These are phyloP conservation scores for Inga laurina DNA, from an alignment of 306 rosid genomes.

Conservation along the genomic window DNA sequence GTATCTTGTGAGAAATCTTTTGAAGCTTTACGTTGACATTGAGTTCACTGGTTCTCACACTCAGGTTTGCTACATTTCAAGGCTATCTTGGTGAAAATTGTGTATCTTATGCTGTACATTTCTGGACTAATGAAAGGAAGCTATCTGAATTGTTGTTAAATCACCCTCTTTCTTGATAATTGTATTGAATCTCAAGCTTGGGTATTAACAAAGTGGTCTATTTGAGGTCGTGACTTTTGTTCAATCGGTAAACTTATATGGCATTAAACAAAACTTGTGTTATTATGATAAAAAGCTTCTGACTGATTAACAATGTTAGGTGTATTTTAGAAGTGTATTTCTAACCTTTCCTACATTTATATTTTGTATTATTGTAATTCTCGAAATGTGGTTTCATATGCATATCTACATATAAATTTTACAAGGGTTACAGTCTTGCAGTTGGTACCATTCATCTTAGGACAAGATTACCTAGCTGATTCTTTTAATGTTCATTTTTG, in stretches of 20 bases:
- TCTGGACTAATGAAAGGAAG: constrained; percentile 23
- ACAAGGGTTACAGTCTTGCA: constrained; percentile 1
- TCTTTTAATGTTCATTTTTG: constrained; percentile 38
- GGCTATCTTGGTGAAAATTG: constrained; percentile 17
- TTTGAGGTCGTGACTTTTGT: neutral
- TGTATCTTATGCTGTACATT: constrained; percentile 1
- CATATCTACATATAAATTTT: neutral
- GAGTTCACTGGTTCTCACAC: constrained; percentile 99
- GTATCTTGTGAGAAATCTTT: constrained; percentile 94
- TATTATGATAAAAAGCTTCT: neutral
- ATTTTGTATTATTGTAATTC: neutral
- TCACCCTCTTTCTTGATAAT: constrained; percentile 6
- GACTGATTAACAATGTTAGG: constrained; percentile 15
- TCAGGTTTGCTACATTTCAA: constrained; percentile 58
- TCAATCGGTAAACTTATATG: constrained; percentile 4
- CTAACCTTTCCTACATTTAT: constrained; percentile 22
- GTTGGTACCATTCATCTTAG: constrained; percentile 27
- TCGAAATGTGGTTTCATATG: neutral
- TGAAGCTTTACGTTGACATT: constrained; percentile 96
- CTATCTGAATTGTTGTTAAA: constrained; percentile 17
- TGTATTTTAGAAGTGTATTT: constrained; percentile 18
- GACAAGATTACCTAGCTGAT: constrained; percentile 21
- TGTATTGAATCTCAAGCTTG: constrained; percentile 22
- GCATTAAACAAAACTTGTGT: constrained; percentile 3
- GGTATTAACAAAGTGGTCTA: constrained; percentile 11